Evolutionary conservation across 129 eudicot genomes (phyloP).

Genomic region (Flaveria sonorensis): DNA sequence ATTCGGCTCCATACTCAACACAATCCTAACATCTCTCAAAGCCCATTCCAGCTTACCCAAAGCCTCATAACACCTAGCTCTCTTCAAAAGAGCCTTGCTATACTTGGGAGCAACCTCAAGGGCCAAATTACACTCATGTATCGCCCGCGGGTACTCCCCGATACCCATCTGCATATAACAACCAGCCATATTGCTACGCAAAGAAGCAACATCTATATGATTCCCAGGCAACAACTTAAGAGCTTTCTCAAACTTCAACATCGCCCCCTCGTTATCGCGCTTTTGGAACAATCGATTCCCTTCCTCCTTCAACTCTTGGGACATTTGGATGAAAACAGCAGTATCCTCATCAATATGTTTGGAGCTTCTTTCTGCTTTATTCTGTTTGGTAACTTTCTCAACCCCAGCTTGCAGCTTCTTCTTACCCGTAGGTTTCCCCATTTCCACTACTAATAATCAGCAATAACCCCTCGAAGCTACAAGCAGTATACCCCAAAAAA

Average conservation of each 20-base stretch:
- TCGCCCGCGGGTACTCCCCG: constrained; percentile 89
- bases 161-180: constrained; percentile 96
- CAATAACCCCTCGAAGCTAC: constrained; percentile 18
- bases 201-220: constrained; percentile 43
- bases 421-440: constrained; percentile 45
- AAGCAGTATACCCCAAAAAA: background rate
- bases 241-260: constrained; percentile 43
- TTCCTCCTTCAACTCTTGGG: constrained; percentile 43
- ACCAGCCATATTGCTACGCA: constrained; percentile 76
- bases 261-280: constrained; percentile 42
- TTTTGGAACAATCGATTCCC: constrained; percentile 34
- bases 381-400: constrained; percentile 33
- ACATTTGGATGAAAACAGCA: constrained; percentile 42
- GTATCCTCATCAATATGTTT: constrained; percentile 41
- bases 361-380: constrained; percentile 33
- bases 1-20: constrained; percentile 83
- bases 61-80: constrained; percentile 83
- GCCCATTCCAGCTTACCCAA: constrained; percentile 77
- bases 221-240: constrained; percentile 35
- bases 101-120: constrained; percentile 89
- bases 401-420: constrained; percentile 28
- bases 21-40: constrained; percentile 69
- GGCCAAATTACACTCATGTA: constrained; percentile 83
- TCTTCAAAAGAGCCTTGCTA: constrained; percentile 84
- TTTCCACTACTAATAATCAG: constrained; percentile 3